phyloP scores from a whole-genome alignment of 495 filamentous ascomycete genomes.

The Penicillium nucicola region DNA sequence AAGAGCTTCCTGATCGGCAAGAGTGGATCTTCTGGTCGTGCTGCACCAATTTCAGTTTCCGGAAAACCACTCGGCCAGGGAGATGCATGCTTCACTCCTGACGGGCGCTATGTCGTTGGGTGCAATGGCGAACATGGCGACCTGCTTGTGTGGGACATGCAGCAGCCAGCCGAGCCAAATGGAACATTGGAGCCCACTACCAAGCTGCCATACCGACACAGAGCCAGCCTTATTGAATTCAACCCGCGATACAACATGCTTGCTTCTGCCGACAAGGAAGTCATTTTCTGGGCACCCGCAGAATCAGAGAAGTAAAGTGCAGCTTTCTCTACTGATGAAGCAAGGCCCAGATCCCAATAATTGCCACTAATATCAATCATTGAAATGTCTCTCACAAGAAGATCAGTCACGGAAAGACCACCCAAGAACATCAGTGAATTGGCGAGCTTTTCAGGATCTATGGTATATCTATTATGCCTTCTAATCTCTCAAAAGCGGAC shows the following conservation, averaged over 20 bases:
- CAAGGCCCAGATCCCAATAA: background rate
- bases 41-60: slow-evolving; percentile 43
- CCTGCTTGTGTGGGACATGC: slow-evolving; percentile 79
- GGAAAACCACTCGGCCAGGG: slow-evolving; percentile 60
- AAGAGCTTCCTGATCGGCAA: slow-evolving; percentile 59
- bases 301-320: slow-evolving; percentile 34
- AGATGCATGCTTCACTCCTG: slow-evolving; percentile 83
- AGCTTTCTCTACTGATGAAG: background rate
- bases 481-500: background rate
- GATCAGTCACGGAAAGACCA: background rate
- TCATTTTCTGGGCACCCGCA: slow-evolving; percentile 83
- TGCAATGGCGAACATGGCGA: slow-evolving; percentile 67
- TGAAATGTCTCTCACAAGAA: background rate
- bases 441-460: background rate
- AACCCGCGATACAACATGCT: slow-evolving; percentile 90
- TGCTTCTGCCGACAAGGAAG: slow-evolving; percentile 81
- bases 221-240: slow-evolving; percentile 73
- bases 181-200: slow-evolving; percentile 62
- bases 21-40: slow-evolving; percentile 41
- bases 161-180: slow-evolving; percentile 45
- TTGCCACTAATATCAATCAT: background rate
- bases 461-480: background rate
- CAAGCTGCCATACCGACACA: slow-evolving; percentile 61
- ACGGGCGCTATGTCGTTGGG: slow-evolving; percentile 82
- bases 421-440: background rate